Base-by-base conservation (phyloP, 1,139 yeast species). In the Yamadazyma oceani region DNA sequence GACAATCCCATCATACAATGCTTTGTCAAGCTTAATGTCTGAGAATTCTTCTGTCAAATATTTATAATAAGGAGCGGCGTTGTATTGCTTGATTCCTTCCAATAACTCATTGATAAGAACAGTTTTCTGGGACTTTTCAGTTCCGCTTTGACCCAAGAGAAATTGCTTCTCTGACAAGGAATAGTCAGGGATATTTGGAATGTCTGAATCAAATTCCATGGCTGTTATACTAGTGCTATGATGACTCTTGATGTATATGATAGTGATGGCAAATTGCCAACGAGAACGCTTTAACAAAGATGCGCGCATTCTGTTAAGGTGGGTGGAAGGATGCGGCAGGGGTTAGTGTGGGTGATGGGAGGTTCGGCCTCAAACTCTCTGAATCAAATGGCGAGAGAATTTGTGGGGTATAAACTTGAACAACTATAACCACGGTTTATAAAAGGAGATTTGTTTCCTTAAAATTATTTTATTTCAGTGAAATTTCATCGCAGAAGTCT, bases 11-110 rank as follows among this genome's bases (percentile, higher is more conserved):
- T 75, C 60, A 58, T 82, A 85, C 30, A 80, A 51, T 0, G 55
- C 37, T 47, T 82, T 76, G 51, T 89, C 92, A 74, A 80, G 85
- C 15, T 67, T 61, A 51, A 69, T 63, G 49, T 48, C 73, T 4
- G 60, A 48, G 35, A 66, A 67, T 40, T 81, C 82, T 30, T 75
- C 64, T 49, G 74, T 75, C 39, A 92, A 69, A 56, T 82, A 77
- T 52, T 80, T 66, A 63, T 89, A 92, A 57, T 87, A 85, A n/a
- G 97, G 95, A 1, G 88, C 96, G 70, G 88, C 73, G 47, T 79
- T 71, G 34, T 82, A 78, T 23, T 69, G 65, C 47, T 73, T 72
- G 55, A 92, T 80, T 35, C 75, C 66, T 26, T 64, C 67, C 35
- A 77, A 50, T 38, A 90, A 68, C 34, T 74, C 73, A 23, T 62